Evolutionary conservation across 371 early-diverging fungal genomes (phyloP).

Genomic region (Mucor indicus): DNA sequence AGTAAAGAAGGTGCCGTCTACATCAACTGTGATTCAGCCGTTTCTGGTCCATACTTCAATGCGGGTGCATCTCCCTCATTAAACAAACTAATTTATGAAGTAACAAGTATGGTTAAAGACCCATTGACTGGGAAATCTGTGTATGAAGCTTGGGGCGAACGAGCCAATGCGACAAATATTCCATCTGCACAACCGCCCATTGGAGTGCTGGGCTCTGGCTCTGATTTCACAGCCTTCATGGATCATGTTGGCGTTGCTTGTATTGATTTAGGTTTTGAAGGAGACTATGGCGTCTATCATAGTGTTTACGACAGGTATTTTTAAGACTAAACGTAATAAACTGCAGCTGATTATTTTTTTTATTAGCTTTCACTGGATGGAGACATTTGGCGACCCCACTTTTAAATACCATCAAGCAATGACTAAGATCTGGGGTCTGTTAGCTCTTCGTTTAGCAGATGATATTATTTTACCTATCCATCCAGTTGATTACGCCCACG

Average conservation of each 20-base stretch:
- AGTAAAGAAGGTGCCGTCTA: slow-evolving; percentile 56
- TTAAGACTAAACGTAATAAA: not conserved
- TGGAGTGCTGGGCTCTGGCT: slow-evolving; percentile 51
- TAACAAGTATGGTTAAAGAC: slow-evolving; percentile 46
- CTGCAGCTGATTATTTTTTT: not conserved
- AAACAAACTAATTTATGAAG: slow-evolving; percentile 47
- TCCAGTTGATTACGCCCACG: slow-evolving; percentile 35
- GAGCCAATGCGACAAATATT: not conserved
- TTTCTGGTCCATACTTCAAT: slow-evolving; percentile 46
- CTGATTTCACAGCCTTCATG: slow-evolving; percentile 59
- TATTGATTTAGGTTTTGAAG: slow-evolving; percentile 48
- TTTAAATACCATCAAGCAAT: slow-evolving; percentile 57
- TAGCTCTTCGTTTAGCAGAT: slow-evolving; percentile 40
- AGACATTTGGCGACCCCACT: slow-evolving; percentile 60
- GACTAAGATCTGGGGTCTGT: slow-evolving; percentile 39
- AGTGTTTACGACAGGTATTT: slow-evolving; percentile 55
- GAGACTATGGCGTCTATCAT: slow-evolving; percentile 61
- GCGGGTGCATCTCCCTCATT: slow-evolving; percentile 57
- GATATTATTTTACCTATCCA: slow-evolving; percentile 37
- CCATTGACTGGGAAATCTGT: slow-evolving; percentile 48
- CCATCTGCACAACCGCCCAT: slow-evolving; percentile 19
- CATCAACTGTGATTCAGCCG: slow-evolving; percentile 59
- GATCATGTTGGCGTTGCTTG: slow-evolving; percentile 63
- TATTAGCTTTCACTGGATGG: slow-evolving; percentile 53
- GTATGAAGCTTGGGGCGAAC: slow-evolving; percentile 51